phyloP scores from a whole-genome alignment of 1,139 yeast genomes.

The Pichia cactophila region DNA sequence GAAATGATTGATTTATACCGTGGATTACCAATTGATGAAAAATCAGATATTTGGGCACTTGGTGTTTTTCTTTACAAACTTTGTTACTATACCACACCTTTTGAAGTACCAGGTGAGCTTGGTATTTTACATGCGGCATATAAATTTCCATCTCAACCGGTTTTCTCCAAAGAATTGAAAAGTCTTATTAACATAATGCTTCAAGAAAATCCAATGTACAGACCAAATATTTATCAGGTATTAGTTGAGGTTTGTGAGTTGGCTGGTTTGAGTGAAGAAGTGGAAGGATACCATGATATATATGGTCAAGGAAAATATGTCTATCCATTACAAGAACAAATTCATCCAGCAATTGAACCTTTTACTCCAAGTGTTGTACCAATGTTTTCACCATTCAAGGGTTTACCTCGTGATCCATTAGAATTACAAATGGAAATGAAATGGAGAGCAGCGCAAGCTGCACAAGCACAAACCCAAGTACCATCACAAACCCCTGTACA shows the following conservation, averaged over 20 bases:
- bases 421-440: slow-evolving; percentile 14
- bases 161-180: slow-evolving; percentile 43
- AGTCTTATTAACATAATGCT: slow-evolving; percentile 55
- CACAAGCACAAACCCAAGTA: not conserved
- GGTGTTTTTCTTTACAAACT: slow-evolving; percentile 72
- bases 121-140: slow-evolving; percentile 60
- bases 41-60: slow-evolving; percentile 78
- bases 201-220: slow-evolving; percentile 61
- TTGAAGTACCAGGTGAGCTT: slow-evolving; percentile 65
- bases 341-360: slow-evolving; percentile 24
- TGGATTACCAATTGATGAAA: slow-evolving; percentile 64
- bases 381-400: slow-evolving; percentile 24
- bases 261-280: slow-evolving; percentile 33
- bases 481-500: not conserved
- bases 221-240: slow-evolving; percentile 87
- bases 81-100: slow-evolving; percentile 77
- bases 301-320: slow-evolving; percentile 26
- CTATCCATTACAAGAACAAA: slow-evolving; percentile 22
- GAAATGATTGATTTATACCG: slow-evolving; percentile 72
- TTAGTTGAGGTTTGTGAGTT: slow-evolving; percentile 40
- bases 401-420: slow-evolving; percentile 19
- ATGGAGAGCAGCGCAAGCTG: slow-evolving; percentile 11
- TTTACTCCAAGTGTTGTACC: slow-evolving; percentile 26
- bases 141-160: slow-evolving; percentile 45
- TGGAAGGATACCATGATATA: slow-evolving; percentile 25